Conservation (phyloP, 768 basidiomycete genomes). For the Tephrocybe sp. region DNA sequence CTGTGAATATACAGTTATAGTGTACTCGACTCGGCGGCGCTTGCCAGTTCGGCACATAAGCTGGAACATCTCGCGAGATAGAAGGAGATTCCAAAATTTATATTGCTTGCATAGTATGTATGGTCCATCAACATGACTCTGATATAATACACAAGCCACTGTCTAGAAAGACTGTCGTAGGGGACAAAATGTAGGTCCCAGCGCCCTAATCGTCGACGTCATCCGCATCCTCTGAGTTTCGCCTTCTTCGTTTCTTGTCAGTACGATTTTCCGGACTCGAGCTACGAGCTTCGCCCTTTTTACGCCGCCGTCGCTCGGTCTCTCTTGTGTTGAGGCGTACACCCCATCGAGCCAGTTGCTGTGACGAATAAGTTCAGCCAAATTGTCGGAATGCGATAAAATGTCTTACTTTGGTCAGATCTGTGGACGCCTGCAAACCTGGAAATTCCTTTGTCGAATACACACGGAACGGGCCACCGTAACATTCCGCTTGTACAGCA, state of each 20-base stretch:
- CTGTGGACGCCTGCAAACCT: constrained; percentile 62
- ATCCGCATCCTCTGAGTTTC: constrained; percentile 1
- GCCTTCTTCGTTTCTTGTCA: constrained; percentile 11
- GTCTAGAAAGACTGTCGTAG: no score
- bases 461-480: constrained; percentile 60
- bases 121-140: no score
- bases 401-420: constrained; percentile 56
- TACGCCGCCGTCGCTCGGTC: constrained; percentile 51
- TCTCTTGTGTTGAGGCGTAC: constrained; percentile 60
- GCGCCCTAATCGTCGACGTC: constrained; percentile 1
- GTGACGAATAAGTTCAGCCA: constrained; percentile 1
- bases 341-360: constrained; percentile 56
- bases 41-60: no score
- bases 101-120: no score
- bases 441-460: constrained; percentile 75
- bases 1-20: no score
- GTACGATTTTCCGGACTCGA: constrained; percentile 12
- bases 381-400: not conserved
- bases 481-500: constrained; percentile 60
- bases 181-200: not conserved
- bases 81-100: no score
- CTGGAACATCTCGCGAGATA: no score
- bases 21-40: no score
- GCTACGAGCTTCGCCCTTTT: constrained; percentile 28
- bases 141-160: no score